These are phyloP conservation scores for Crithidia expoeki DNA, from an alignment of 208 protist species.

Conservation along the genomic window DNA sequence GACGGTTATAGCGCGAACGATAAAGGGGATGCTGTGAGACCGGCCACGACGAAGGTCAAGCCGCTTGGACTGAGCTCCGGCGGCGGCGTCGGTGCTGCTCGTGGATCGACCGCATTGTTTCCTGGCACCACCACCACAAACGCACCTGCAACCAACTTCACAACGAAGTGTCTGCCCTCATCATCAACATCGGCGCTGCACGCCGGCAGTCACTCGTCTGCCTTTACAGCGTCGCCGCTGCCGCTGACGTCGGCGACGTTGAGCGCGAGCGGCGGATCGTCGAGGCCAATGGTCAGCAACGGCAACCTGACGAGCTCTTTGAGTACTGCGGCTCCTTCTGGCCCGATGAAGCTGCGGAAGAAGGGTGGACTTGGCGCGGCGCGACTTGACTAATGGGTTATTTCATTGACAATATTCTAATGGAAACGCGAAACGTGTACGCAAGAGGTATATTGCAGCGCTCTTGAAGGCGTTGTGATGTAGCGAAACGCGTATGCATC, in stretches of 20 bases:
- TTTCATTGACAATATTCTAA: too few species aligned
- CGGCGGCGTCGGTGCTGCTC: not conserved
- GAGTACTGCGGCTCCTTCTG: not conserved
- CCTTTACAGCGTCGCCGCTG: not conserved
- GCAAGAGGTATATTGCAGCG: too few species aligned
- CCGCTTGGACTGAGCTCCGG: not conserved
- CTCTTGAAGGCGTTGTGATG: too few species aligned
- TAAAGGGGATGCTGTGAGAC: not conserved
- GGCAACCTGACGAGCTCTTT: not conserved
- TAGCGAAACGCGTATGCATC: too few species aligned
- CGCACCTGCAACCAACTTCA: too few species aligned
- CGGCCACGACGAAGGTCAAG: conserved; percentile 4
- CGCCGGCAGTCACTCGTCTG: not conserved
- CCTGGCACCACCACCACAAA: too few species aligned
- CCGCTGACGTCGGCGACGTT: conserved; percentile 8
- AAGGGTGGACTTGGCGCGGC: conserved; percentile 66
- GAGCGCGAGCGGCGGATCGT: not conserved
- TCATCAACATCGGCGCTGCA: not conserved
- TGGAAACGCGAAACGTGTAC: too few species aligned
- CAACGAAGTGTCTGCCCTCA: too few species aligned
- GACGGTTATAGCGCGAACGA: not conserved
- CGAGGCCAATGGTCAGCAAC: not conserved
- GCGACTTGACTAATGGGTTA: conserved; percentile 30
- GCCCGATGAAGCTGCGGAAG: conserved; percentile 59
- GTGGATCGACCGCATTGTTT: too few species aligned